Percentiles rank a stretch among this genome's conserved stretches.
Conservation (phyloP, 208 protist species). For the Wallacemonas sp. region DNA sequence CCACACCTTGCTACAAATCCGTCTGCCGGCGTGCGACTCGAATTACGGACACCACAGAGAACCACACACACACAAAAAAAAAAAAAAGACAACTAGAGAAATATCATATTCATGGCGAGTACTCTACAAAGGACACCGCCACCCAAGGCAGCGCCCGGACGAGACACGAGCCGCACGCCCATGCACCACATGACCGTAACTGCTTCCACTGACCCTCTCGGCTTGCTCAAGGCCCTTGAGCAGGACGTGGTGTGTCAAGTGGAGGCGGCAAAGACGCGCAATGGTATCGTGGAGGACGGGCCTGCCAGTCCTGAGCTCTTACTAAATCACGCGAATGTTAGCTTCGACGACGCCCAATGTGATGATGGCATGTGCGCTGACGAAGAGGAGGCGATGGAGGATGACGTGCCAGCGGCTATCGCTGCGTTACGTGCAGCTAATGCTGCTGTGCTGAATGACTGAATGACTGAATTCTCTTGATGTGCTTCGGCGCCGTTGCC, state of each 20-base stretch:
- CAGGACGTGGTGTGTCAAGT: constrained; percentile 37
- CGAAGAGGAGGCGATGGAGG: constrained; percentile 11
- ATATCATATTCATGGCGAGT: no score
- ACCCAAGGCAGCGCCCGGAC: neutral
- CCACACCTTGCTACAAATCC: no score
- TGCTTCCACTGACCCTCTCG: constrained; percentile 19
- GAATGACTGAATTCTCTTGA: neutral
- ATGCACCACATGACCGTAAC: neutral
- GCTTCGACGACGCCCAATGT: constrained; percentile 22
- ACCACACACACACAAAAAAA: no score
- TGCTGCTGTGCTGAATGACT: neutral
- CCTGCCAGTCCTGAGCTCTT: constrained; percentile 1
- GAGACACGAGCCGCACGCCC: neutral
- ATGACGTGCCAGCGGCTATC: neutral
- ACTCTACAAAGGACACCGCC: neutral
- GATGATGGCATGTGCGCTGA: constrained; percentile 1
- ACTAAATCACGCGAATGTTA: constrained; percentile 5
- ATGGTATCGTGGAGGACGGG: neutral
- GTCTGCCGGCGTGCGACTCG: no score
- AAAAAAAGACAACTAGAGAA: no score
- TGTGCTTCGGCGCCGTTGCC: no score
- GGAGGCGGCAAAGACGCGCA: constrained; percentile 20
- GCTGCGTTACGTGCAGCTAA: constrained; percentile 1
- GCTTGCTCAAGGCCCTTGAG: constrained; percentile 23
- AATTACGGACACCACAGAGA: no score